Evolutionary conservation across 192 early-diverging fungal species (phyloP).

Genomic region (Anaeromyces robustus): DNA sequence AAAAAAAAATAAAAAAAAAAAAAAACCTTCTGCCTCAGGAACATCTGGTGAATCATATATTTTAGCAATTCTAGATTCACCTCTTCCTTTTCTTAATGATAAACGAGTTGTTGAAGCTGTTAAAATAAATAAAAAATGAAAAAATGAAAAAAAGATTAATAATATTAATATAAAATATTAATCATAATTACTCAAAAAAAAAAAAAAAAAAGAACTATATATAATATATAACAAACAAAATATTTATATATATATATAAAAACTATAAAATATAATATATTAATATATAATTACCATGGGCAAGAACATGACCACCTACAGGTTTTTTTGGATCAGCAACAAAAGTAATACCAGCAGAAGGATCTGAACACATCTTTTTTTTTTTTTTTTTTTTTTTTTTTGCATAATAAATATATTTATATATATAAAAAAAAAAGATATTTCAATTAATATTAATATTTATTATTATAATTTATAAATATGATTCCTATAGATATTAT

Average conservation of each 20-base stretch:
- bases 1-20: too few species aligned
- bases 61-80: constrained; percentile 63
- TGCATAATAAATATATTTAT: too few species aligned
- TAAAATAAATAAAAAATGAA: neutral
- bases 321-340: constrained; percentile 80
- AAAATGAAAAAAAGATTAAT: too few species aligned
- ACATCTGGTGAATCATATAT: constrained; percentile 73
- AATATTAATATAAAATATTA: too few species aligned
- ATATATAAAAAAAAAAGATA: too few species aligned
- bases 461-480: too few species aligned
- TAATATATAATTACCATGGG: constrained; percentile 17
- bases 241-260: neutral
- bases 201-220: too few species aligned
- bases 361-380: constrained; percentile 26
- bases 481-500: neutral
- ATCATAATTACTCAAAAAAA: too few species aligned
- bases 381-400: too few species aligned
- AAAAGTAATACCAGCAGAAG: constrained; percentile 53
- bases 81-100: constrained; percentile 65
- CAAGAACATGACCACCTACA: constrained; percentile 63
- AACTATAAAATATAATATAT: neutral
- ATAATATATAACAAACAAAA: too few species aligned
- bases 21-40: constrained; percentile 38
- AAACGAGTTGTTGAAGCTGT: constrained; percentile 55
- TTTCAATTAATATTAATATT: too few species aligned